Evolutionary conservation across 768 basidiomycete species (phyloP).

Genomic region (Cubamyces lactineus): DNA sequence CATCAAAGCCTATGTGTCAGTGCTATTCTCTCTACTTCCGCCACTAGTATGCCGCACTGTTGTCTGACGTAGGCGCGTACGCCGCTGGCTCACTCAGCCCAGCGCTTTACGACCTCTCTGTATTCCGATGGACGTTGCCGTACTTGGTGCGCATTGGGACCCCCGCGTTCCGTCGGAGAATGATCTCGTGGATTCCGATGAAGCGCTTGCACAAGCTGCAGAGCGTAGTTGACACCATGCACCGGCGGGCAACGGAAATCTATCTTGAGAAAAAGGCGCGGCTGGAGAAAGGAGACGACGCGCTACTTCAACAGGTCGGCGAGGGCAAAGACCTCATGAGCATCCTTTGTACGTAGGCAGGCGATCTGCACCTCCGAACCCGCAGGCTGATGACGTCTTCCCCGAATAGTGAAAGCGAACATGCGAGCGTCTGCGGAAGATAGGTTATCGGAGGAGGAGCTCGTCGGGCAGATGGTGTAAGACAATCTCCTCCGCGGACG

Average conservation of each 20-base stretch:
- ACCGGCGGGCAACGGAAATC: constrained; percentile 45
- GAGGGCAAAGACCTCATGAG: constrained; percentile 53
- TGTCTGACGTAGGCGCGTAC: constrained; percentile 13
- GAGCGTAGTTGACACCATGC: constrained; percentile 52
- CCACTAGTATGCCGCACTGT: background rate
- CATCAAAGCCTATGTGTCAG: constrained; percentile 32
- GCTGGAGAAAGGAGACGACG: constrained; percentile 31
- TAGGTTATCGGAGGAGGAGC: constrained; percentile 32
- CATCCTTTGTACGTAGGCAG: constrained; percentile 27
- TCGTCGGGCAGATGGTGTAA: constrained; percentile 36
- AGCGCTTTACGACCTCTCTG: constrained; percentile 46
- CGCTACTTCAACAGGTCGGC: constrained; percentile 31
- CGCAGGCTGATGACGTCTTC: background rate
- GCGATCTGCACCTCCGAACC: background rate
- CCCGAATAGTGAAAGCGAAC: constrained; percentile 30
- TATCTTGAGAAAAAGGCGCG: constrained; percentile 41
- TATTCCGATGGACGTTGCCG: constrained; percentile 53
- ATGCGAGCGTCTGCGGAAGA: constrained; percentile 23
- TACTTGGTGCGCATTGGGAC: constrained; percentile 47
- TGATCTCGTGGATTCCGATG: constrained; percentile 47
- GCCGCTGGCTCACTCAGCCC: constrained; percentile 40
- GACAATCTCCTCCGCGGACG: background rate
- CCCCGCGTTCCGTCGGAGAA: constrained; percentile 44
- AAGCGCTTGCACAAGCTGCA: constrained; percentile 46
- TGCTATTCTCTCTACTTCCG: constrained; percentile 4